Evolutionary conservation across 345 rosid genomes (phyloP).

Genomic region (Trapa bicornis): DNA sequence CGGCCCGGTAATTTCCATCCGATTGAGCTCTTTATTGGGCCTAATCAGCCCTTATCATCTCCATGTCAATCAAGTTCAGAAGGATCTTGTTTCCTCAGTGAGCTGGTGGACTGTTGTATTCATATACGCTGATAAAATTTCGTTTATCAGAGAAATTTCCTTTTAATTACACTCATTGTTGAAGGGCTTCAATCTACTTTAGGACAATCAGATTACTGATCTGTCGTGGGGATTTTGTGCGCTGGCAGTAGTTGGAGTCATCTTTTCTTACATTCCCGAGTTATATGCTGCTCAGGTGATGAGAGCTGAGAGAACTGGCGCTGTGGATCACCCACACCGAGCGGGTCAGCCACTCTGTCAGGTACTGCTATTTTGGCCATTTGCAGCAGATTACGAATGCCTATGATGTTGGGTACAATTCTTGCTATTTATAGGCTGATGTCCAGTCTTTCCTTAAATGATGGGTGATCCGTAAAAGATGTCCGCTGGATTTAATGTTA

Average conservation of each 20-base stretch:
- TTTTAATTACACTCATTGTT: neutral
- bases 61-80: neutral
- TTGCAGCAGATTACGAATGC: neutral
- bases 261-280: neutral
- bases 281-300: constrained; percentile 30
- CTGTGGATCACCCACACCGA: constrained; percentile 66
- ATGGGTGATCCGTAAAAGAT: neutral
- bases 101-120: neutral
- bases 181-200: neutral
- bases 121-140: neutral
- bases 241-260: neutral
- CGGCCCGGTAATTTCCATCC: constrained; percentile 36
- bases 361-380: constrained; percentile 27
- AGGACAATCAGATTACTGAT: neutral
- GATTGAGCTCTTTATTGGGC: neutral
- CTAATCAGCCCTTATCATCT: neutral
- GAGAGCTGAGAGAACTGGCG: constrained; percentile 45
- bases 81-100: neutral
- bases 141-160: neutral
- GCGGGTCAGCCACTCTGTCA: constrained; percentile 72
- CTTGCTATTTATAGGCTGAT: neutral
- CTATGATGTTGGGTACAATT: neutral
- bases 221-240: neutral
- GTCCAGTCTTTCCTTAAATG: neutral
- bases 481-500: neutral